Conservation (phyloP, 768 basidiomycete genomes). For the Amyloporia xantha region DNA sequence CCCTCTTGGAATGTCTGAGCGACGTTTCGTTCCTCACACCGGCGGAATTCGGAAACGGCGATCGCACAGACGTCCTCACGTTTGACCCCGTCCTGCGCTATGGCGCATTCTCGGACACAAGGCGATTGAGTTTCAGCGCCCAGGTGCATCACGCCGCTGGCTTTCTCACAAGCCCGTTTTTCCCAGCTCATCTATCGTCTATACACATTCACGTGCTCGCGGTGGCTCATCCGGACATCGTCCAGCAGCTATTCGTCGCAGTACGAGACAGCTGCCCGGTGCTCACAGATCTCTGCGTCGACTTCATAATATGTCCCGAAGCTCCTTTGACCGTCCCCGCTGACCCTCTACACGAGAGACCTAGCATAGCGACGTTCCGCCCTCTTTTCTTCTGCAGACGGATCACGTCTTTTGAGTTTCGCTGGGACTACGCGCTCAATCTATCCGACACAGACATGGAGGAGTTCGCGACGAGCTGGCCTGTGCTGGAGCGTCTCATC, state of each 20-base stretch:
- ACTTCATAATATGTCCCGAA: conserved; percentile 23
- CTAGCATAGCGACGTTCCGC: conserved; percentile 30
- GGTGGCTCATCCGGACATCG: conserved; percentile 34
- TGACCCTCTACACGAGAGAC: conserved; percentile 18
- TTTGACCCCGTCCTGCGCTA: conserved; percentile 39
- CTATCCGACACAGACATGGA: conserved; percentile 22
- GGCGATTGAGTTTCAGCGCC: conserved; percentile 41
- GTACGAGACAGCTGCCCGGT: conserved; percentile 39
- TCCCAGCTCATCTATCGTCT: conserved; percentile 33
- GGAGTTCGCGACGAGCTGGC: conserved; percentile 22
- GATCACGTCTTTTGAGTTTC: conserved; percentile 29
- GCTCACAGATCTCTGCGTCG: conserved; percentile 38
- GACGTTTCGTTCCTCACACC: conserved; percentile 43
- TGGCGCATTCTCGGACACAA: conserved; percentile 45
- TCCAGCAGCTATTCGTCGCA: conserved; percentile 37
- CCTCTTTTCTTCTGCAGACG: conserved; percentile 28
- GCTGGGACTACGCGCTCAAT: conserved; percentile 26
- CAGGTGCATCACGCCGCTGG: conserved; percentile 30
- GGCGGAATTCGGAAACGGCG: conserved; percentile 39
- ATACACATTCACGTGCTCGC: conserved; percentile 45
- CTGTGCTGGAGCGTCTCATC: conserved; percentile 18
- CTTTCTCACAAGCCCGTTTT: conserved; percentile 32
- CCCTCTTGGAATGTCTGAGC: conserved; percentile 35
- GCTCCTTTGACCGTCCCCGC: conserved; percentile 11
- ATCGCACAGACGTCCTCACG: conserved; percentile 34